phyloP scores from a whole-genome alignment of 148 eudicot species.

The Rhododendron ferrugineum region DNA sequence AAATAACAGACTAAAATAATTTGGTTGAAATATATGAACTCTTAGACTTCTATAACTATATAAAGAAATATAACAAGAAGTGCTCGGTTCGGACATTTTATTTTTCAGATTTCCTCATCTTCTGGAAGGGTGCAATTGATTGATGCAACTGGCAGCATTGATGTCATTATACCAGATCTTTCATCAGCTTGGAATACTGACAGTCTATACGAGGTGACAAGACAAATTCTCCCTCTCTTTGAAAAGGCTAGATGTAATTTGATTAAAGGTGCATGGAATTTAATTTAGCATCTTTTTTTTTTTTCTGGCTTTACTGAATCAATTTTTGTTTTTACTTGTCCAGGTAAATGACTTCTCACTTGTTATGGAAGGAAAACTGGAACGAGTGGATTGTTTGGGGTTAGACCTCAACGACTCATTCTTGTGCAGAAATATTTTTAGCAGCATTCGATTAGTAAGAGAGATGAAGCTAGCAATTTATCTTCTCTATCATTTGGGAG shows the following conservation, averaged over 20 bases:
- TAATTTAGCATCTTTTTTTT: background rate
- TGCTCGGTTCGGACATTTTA: background rate
- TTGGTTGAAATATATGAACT: background rate
- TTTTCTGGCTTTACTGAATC: background rate
- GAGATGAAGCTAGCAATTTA: slow-evolving; percentile 32
- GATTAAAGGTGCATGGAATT: slow-evolving; percentile 3
- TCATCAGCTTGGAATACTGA: slow-evolving; percentile 50
- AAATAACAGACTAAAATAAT: background rate
- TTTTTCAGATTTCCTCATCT: slow-evolving; percentile 52
- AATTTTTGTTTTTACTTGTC: background rate
- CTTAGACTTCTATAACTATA: background rate
- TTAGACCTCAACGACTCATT: slow-evolving; percentile 33
- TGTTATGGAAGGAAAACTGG: slow-evolving; percentile 60
- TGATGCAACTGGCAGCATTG: slow-evolving; percentile 75
- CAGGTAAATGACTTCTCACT: slow-evolving; percentile 65
- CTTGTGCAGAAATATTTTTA: slow-evolving; percentile 56
- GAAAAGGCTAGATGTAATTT: background rate
- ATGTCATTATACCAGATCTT: slow-evolving; percentile 61
- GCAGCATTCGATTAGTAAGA: slow-evolving; percentile 18
- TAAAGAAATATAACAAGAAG: background rate
- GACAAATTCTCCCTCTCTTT: background rate
- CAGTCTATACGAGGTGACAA: slow-evolving; percentile 57
- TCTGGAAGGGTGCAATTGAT: slow-evolving; percentile 73
- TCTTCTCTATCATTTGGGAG: slow-evolving; percentile 42
- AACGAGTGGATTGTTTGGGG: slow-evolving; percentile 26